Conservation (phyloP, 768 basidiomycete species). For the Pulveroboletus ravenelii region DNA sequence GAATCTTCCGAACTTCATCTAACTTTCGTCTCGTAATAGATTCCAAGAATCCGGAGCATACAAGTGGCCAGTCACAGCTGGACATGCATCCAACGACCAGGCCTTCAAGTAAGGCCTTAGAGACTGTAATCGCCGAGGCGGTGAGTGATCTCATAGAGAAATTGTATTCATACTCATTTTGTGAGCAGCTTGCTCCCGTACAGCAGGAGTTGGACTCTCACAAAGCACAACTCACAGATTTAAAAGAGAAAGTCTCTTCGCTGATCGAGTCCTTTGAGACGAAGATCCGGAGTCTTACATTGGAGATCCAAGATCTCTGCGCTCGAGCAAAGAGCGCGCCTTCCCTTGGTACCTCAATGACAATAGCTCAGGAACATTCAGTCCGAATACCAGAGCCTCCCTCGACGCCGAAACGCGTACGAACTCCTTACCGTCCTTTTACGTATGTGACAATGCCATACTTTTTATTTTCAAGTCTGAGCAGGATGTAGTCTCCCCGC, state of each 20-base stretch:
- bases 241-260: conserved; percentile 28
- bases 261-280: conserved; percentile 31
- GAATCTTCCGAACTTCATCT: neutral
- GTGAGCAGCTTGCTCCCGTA: conserved; percentile 45
- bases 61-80: conserved; percentile 4
- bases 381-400: conserved; percentile 27
- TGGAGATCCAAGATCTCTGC: conserved; percentile 33
- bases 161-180: conserved; percentile 1
- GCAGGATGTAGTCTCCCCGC: conserved; percentile 14
- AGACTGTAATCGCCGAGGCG: conserved; percentile 25
- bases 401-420: conserved; percentile 33
- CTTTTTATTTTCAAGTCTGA: conserved; percentile 12
- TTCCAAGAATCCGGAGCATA: neutral
- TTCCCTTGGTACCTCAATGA: conserved; percentile 8
- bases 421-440: conserved; percentile 25
- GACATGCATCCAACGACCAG: neutral
- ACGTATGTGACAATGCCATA: conserved; percentile 17
- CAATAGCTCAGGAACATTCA: conserved; percentile 10
- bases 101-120: conserved; percentile 9
- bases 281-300: conserved; percentile 35
- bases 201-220: conserved; percentile 46
- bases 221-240: conserved; percentile 39
- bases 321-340: conserved; percentile 11
- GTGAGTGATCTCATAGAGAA: conserved; percentile 17
- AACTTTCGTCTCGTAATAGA: conserved; percentile 2